Conservation (phyloP, 2,329 filamentous ascomycete genomes). For the Magnaporthiopsis incrustans region DNA sequence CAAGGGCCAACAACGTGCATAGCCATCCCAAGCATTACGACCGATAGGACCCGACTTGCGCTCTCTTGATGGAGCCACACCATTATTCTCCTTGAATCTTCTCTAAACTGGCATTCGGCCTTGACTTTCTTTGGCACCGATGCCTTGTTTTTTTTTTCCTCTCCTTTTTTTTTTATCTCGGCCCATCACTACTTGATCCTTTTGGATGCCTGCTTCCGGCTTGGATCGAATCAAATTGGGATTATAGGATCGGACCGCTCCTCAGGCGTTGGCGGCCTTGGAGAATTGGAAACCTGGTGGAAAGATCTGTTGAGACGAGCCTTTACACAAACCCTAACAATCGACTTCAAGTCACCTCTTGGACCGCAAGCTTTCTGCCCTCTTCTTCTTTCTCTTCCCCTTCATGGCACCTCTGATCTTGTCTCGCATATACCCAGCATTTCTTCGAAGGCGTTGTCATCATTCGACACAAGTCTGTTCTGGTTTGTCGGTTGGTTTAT, state of each 20-base stretch:
- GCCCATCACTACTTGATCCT: neutral
- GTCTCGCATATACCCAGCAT: conserved; percentile 3
- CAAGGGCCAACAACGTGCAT: neutral
- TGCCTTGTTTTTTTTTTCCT: neutral
- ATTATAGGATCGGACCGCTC: neutral
- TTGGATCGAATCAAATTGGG: neutral
- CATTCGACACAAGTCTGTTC: neutral
- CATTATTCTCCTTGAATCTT: conserved; percentile 1
- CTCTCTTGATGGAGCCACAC: neutral
- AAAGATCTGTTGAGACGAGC: neutral
- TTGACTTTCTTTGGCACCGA: conserved; percentile 1
- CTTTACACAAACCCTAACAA: neutral
- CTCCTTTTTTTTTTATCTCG: neutral
- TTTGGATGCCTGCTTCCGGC: neutral
- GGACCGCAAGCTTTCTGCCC: neutral
- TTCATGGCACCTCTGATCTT: neutral
- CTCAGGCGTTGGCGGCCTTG: neutral
- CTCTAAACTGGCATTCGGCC: neutral
- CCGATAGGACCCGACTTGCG: neutral
- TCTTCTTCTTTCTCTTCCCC: conserved; percentile 1
- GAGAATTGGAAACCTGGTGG: neutral
- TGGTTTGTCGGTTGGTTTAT: neutral
- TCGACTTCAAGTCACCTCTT: neutral
- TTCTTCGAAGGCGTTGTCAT: neutral
- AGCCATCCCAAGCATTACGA: neutral